Conservation (phyloP, 257 asterid species). For the Paulownia fortunei region DNA sequence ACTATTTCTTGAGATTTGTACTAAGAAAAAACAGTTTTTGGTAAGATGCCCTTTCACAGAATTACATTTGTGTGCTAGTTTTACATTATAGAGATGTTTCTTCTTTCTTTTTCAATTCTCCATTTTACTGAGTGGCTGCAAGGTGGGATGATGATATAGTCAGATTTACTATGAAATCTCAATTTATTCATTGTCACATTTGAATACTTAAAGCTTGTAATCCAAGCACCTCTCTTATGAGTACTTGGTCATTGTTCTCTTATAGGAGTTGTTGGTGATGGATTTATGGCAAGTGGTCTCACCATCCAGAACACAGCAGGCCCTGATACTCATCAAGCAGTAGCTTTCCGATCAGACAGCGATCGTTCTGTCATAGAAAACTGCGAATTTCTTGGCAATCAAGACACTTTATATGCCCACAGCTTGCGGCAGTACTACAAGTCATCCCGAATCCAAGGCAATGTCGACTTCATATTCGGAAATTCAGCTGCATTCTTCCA, state of each 20-base stretch:
- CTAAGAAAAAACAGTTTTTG: too few relatives aligned
- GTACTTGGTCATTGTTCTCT: neutral
- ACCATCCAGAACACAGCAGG: conserved; percentile 61
- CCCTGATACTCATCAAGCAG: conserved; percentile 56
- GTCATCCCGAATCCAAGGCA: conserved; percentile 57
- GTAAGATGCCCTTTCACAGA: too few relatives aligned
- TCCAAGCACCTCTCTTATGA: neutral
- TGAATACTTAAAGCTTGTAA: neutral
- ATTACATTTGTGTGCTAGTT: too few relatives aligned
- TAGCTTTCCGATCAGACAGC: conserved; percentile 59
- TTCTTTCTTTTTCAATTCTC: too few relatives aligned
- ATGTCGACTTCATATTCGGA: conserved; percentile 65
- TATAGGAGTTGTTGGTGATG: conserved; percentile 61
- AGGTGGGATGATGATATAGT: too few relatives aligned
- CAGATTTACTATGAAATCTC: neutral
- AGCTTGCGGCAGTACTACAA: conserved; percentile 61
- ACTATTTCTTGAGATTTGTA: too few relatives aligned
- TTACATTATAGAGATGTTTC: too few relatives aligned
- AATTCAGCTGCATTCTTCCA: conserved; percentile 56
- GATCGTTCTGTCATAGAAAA: conserved; percentile 51
- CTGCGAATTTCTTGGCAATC: conserved; percentile 62
- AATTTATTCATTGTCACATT: neutral
- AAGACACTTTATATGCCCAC: conserved; percentile 64
- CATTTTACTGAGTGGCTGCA: too few relatives aligned
- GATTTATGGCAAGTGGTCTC: conserved; percentile 57